phyloP scores from a whole-genome alignment of 2,329 filamentous ascomycete species.

The Aspergillus amoenus region DNA sequence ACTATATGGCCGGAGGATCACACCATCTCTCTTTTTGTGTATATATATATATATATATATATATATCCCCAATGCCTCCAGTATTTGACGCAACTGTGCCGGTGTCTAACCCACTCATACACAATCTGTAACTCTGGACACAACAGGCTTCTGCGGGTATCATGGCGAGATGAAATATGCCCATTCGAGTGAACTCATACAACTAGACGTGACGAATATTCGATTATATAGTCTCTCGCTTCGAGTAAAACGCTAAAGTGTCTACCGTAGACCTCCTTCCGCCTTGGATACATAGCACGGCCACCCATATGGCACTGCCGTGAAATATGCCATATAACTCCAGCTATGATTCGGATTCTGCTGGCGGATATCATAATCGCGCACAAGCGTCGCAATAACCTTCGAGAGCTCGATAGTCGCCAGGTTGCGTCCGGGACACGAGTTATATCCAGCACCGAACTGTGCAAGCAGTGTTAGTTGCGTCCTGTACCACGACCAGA shows the following conservation, averaged over 20 bases:
- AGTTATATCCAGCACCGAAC: not conserved
- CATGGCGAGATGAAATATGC: no score
- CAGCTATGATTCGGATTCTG: not conserved
- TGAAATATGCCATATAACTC: slow-evolving; percentile 3
- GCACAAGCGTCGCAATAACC: not conserved
- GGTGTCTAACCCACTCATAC: no score
- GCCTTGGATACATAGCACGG: not conserved
- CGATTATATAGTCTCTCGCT: no score
- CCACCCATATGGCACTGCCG: not conserved
- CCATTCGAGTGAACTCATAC: no score
- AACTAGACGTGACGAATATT: no score
- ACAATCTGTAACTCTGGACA: no score
- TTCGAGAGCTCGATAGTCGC: not conserved
- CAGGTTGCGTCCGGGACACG: not conserved
- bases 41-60: no score
- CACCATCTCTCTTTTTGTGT: no score
- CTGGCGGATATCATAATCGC: not conserved
- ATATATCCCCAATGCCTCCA: no score
- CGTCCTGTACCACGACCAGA: not conserved
- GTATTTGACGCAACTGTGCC: no score
- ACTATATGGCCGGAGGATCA: no score
- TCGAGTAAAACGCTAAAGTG: not conserved
- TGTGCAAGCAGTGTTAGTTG: not conserved
- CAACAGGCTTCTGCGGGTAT: no score
- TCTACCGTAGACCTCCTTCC: not conserved